Evolutionary conservation across 78 protist species (phyloP), one percentile per base, ranked within the genome.

Genomic region (Speleostelium caveatum): DNA sequence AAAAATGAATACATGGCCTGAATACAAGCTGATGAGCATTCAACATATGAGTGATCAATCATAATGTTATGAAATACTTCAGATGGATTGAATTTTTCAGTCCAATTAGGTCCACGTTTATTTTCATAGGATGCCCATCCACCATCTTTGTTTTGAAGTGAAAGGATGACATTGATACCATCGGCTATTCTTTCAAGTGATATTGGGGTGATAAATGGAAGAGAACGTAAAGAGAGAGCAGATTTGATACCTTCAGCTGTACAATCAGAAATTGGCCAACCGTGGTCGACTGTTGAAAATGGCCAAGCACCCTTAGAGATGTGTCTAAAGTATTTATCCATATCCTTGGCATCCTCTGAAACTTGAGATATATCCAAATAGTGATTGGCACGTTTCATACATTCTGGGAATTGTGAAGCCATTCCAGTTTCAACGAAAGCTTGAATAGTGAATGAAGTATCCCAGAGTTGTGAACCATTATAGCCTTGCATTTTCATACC

Each of bases 381-480:
- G 17, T 72, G 33, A 62, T 90, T 67, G 41, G 94, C 96, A 61
- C 30, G 51, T 6, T 35, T n/a, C 77, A 92, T 38, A 42, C 41
- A 14, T 12, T 45, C 71, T 32, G 22, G 67, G 66, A 89, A 80
- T 73, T 88, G 85, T 3, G 53, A 61, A 3, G 39, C 10, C 5
- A 59, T 42, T 2, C 96, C 92, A 41, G 77, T n/a, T 33, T 86
- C 96, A 19, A 75, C 3, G 21, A 95, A 45, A 5, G 96, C 99
- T 67, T 96, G 99, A 21, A 94, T 83, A 8, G 95, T 87, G 53
- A 97, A 97, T 1, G 98, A 86, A 42, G 98, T 91, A 85, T 97
- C 99, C 99, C 99, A 97, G 36, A 95, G 87, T 90, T 97, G 99
- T n/a, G 97, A 95, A 10, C 99, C 99, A 72, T 97, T 97, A 86